These are phyloP conservation scores for Amborella trichopoda DNA, from an alignment of 164 flowering plant species.

Conservation along the genomic window DNA sequence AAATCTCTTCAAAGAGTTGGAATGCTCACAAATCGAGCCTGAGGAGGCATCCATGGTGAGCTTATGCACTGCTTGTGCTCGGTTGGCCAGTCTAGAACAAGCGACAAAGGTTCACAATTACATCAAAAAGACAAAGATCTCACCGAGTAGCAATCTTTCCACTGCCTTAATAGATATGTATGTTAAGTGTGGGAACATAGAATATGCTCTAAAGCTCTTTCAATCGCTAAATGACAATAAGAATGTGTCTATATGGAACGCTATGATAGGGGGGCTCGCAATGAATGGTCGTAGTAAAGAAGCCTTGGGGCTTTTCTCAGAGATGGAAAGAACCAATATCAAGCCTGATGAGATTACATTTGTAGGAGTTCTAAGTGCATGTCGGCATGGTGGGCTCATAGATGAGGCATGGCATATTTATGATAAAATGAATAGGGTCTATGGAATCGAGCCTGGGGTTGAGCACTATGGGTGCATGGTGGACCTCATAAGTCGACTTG, in stretches of 20 bases:
- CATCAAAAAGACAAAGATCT: conserved; percentile 16
- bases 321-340: conserved; percentile 16
- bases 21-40: conserved; percentile 22
- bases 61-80: conserved; percentile 48
- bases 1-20: conserved; percentile 33
- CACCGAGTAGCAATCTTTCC: conserved; percentile 27
- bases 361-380: conserved; percentile 33
- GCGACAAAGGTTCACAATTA: conserved; percentile 30
- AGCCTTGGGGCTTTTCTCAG: conserved; percentile 20
- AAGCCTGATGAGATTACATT: conserved; percentile 32
- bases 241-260: conserved; percentile 65
- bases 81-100: conserved; percentile 25
- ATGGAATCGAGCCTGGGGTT: conserved; percentile 27
- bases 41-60: conserved; percentile 68
- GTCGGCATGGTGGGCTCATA: conserved; percentile 32
- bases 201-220: conserved; percentile 37
- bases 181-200: conserved; percentile 50
- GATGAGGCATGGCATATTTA: conserved; percentile 24
- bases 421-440: conserved; percentile 24
- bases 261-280: conserved; percentile 42
- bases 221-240: conserved; percentile 30
- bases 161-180: conserved; percentile 69
- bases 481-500: too few relatives aligned
- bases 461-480: too few relatives aligned
- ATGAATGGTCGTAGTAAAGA: conserved; percentile 25